Percentiles rank a stretch among this genome's conserved stretches.
Conservation (phyloP, 768 basidiomycete species). For the Lanmaoa rubissima region DNA sequence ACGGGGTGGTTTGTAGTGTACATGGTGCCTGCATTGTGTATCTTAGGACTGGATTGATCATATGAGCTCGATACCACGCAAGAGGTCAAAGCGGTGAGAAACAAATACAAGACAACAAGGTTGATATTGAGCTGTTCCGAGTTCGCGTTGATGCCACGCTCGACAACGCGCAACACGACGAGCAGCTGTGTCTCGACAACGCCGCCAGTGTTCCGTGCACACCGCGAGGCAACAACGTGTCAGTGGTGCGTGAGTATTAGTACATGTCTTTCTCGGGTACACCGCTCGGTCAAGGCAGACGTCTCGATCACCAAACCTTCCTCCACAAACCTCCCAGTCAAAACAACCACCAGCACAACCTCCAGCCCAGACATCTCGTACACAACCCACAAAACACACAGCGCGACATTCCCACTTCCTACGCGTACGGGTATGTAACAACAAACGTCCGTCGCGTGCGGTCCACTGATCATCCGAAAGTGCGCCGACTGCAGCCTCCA, state of each 20-base stretch:
- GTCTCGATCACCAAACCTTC: constrained; percentile 78
- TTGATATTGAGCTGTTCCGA: constrained; percentile 3
- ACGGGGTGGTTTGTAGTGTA: constrained; percentile 19
- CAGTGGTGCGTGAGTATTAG: constrained; percentile 11
- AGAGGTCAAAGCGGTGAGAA: constrained; percentile 1
- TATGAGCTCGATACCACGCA: neutral
- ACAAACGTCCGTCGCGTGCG: constrained; percentile 8
- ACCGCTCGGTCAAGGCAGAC: constrained; percentile 81
- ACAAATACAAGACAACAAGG: constrained; percentile 30
- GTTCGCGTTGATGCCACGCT: neutral
- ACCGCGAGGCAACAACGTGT: constrained; percentile 22
- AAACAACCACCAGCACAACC: constrained; percentile 31
- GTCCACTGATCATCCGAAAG: constrained; percentile 34
- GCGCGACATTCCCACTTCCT: constrained; percentile 53
- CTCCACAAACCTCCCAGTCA: constrained; percentile 52
- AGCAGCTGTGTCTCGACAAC: constrained; percentile 2
- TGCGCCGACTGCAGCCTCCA: constrained; percentile 52
- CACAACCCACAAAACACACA: constrained; percentile 35
- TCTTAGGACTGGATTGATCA: constrained; percentile 5
- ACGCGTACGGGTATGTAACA: constrained; percentile 63
- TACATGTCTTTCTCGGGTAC: constrained; percentile 87
- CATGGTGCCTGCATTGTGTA: constrained; percentile 24
- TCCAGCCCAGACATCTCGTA: constrained; percentile 23
- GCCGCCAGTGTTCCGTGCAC: constrained; percentile 1
- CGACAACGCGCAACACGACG: constrained; percentile 14